phyloP scores from a whole-genome alignment of 140 eudicot genomes.

The Erigeron philadelphicus region DNA sequence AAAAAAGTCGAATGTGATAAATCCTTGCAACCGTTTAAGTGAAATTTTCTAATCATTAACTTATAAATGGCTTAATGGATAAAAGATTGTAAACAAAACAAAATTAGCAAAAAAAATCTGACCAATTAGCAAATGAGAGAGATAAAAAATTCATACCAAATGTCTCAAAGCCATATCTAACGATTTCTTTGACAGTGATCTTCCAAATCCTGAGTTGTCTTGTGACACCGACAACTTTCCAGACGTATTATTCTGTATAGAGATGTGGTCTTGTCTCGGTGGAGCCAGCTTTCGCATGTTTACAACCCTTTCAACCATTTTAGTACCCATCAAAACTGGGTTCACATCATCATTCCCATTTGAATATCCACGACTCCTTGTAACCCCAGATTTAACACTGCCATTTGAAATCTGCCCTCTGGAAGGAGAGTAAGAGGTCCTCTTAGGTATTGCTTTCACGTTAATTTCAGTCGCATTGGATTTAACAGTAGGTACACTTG shows the following conservation, averaged over 20 bases:
- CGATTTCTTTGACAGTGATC: slow-evolving; percentile 70
- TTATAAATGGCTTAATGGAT: not conserved
- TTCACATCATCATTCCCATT: slow-evolving; percentile 55
- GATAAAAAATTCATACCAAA: slow-evolving; percentile 42
- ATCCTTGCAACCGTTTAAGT: not conserved
- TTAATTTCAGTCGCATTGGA: slow-evolving; percentile 25
- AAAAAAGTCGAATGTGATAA: not conserved
- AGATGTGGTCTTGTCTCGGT: slow-evolving; percentile 43
- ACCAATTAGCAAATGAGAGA: not conserved
- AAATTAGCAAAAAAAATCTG: not conserved
- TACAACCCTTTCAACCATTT: slow-evolving; percentile 90
- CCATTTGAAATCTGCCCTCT: slow-evolving; percentile 36
- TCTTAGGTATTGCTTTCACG: slow-evolving; percentile 26
- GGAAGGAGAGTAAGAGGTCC: slow-evolving; percentile 52
- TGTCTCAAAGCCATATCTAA: slow-evolving; percentile 90
- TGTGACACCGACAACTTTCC: slow-evolving; percentile 49
- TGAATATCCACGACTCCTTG: slow-evolving; percentile 38
- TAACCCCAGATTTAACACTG: slow-evolving; percentile 27
- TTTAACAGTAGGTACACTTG: slow-evolving; percentile 25
- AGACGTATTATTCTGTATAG: slow-evolving; percentile 33
- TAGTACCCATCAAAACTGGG: slow-evolving; percentile 79
- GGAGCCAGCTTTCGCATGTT: slow-evolving; percentile 95
- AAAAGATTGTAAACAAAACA: not conserved
- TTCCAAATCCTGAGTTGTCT: slow-evolving; percentile 78
- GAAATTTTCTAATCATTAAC: not conserved